A percentile compares a stretch with the other conserved stretches of the same genome.
Evolutionary conservation across 2,329 filamentous ascomycete species (phyloP).

Genomic region (Fusarium longipes): DNA sequence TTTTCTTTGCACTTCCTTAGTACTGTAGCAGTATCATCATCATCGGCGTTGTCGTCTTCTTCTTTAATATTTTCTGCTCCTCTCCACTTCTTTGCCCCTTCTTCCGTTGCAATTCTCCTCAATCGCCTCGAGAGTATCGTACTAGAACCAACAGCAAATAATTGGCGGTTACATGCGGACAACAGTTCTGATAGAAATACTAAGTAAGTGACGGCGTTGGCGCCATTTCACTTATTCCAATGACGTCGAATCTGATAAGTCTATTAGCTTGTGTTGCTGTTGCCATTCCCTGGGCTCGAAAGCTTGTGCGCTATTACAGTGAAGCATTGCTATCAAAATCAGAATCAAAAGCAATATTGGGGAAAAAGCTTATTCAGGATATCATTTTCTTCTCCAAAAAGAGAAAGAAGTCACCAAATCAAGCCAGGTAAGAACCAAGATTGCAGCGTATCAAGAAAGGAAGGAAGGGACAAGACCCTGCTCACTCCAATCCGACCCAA

Average conservation of each 20-base stretch:
- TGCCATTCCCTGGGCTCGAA: neutral
- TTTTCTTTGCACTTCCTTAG: conserved; percentile 25
- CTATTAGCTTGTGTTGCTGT: conserved; percentile 64
- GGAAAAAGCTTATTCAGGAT: conserved; percentile 23
- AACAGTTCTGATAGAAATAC: conserved; percentile 15
- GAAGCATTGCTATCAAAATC: conserved; percentile 4
- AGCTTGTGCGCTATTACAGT: neutral
- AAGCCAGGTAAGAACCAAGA: conserved; percentile 21
- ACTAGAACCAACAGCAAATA: conserved; percentile 8
- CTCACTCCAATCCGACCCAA: conserved; percentile 31
- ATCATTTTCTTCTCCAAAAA: conserved; percentile 24
- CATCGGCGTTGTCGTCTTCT: conserved; percentile 1
- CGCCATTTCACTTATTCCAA: conserved; percentile 49
- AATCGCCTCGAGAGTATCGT: neutral
- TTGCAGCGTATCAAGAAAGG: conserved; percentile 16
- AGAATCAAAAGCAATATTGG: conserved; percentile 4
- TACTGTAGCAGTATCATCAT: neutral
- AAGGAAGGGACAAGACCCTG: conserved; percentile 9
- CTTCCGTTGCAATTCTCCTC: conserved; percentile 6
- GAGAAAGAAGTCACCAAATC: conserved; percentile 25
- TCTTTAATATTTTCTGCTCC: conserved; percentile 17
- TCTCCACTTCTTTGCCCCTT: conserved; percentile 18
- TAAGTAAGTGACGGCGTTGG: conserved; percentile 15
- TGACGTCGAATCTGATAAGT: conserved; percentile 65
- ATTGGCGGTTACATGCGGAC: conserved; percentile 1